Evolutionary conservation across 495 filamentous ascomycete genomes (phyloP), one percentile per base, ranked within the genome.

Genomic region (Penicillium flavigenum): DNA sequence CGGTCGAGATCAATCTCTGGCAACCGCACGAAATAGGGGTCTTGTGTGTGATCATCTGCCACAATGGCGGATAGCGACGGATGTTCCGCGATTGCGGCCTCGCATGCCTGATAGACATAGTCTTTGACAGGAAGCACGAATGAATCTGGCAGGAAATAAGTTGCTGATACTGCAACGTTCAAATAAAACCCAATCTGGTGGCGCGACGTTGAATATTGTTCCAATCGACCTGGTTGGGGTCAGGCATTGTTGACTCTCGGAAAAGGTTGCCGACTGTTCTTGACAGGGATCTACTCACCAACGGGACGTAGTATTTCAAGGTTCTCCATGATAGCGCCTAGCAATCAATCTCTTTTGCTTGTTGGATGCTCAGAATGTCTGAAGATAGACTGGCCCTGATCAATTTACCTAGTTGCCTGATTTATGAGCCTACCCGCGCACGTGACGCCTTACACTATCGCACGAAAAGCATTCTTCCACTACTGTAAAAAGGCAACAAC

Each of bases 21-120:
- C 4, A 80, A 59, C n/a, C 78, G 77, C 11, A 67, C 78, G 39
- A 76, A 81, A 44, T 74, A 73, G 0, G 78, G 66, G n/a, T 69
- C 57, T 19, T 67, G 57, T 0, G 70, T 76, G 43, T 73, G 68
- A 45, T 81, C 79, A 32, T 62, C 66, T 4, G 75, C 63, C 1
- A 74, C 64, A 27, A 80, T 76, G 27, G 74, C 71, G 24, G 74
- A 76, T 10, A 81, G 67, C 12, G 67, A 61, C 2, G 79, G 71
- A 51, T 81, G 76, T 17, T 66, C 64, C n/a, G 49, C 44, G 47
- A 80, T 79, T 26, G 78, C 56, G 1, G 59, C 53, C 32, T 66
- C 67, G 8, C 76, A 69, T 4, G 75, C 75, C 38, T 58, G 62
- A 58, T 73, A 77, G 7, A 80, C 57, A 22, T 69, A 67, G 14